These are phyloP conservation scores for Ilex asprella DNA, from an alignment of 257 asterid genomes.

Conservation along the genomic window DNA sequence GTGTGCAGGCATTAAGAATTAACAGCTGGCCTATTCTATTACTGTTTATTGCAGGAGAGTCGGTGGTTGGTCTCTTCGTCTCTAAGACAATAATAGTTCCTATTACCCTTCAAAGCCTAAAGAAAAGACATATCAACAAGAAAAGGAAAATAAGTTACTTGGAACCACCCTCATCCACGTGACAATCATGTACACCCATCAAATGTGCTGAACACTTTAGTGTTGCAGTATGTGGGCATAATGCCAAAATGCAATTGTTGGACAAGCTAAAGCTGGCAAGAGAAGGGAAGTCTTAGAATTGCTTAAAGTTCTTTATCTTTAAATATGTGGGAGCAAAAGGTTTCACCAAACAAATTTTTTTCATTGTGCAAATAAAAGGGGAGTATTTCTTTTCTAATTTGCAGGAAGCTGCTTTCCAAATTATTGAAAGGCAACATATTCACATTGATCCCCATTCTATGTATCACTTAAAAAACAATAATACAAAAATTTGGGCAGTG, in stretches of 20 bases:
- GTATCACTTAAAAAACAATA: conserved; percentile 8
- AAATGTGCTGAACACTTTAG: too few species aligned
- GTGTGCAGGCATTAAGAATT: too few species aligned
- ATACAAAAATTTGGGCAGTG: conserved; percentile 10
- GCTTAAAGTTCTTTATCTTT: neutral
- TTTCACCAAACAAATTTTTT: neutral
- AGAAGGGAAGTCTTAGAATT: neutral
- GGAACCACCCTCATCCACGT: too few species aligned
- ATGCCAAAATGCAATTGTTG: neutral
- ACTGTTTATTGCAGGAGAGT: too few species aligned
- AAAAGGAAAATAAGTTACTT: too few species aligned
- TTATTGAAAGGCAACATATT: conserved; percentile 1
- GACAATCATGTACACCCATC: too few species aligned
- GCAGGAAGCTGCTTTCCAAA: conserved; percentile 1
- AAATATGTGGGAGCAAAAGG: neutral
- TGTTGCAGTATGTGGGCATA: too few species aligned
- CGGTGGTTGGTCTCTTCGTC: too few species aligned
- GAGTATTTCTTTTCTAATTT: neutral
- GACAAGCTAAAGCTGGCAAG: neutral
- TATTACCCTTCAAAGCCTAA: too few species aligned
- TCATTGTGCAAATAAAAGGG: neutral
- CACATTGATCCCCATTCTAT: conserved; percentile 8
- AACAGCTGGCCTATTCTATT: too few species aligned
- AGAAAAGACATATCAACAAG: too few species aligned
- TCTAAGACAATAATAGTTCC: too few species aligned